Evolutionary conservation across 208 protist genomes (phyloP).

Genomic region (Blastocrithidia nonstop): DNA sequence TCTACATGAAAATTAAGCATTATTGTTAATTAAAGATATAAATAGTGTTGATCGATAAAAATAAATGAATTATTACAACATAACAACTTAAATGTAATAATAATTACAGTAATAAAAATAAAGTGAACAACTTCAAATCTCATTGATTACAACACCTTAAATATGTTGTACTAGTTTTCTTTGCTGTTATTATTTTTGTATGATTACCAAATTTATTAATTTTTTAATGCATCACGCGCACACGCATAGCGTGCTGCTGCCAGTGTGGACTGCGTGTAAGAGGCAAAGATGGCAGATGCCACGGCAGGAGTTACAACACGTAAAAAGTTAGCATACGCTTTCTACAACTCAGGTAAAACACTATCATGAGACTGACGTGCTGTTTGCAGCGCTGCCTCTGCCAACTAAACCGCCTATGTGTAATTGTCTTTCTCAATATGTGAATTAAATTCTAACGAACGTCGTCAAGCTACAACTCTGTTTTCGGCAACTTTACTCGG

Average conservation of each 20-base stretch:
- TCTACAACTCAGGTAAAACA: neutral
- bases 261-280: conserved; percentile 45
- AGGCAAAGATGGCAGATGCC: conserved; percentile 47
- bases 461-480: conserved; percentile 20
- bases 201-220: conserved; percentile 11
- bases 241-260: conserved; percentile 54
- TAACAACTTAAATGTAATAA: conserved; percentile 6
- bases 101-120: conserved; percentile 4
- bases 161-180: neutral
- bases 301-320: conserved; percentile 36
- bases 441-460: conserved; percentile 26
- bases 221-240: conserved; percentile 64
- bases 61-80: conserved; percentile 2
- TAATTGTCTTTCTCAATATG: conserved; percentile 51
- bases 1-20: too few species aligned
- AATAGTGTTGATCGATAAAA: neutral
- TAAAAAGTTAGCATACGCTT: conserved; percentile 19
- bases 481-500: conserved; percentile 40
- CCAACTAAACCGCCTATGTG: conserved; percentile 35
- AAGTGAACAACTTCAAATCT: too few species aligned
- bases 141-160: too few species aligned
- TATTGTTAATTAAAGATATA: too few species aligned
- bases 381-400: conserved; percentile 26
- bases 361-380: conserved; percentile 20
- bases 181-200: neutral